Evolutionary conservation across 148 eudicot genomes (phyloP), one percentile per base, ranked within the genome.

Genomic region (Selenicereus undatus): DNA sequence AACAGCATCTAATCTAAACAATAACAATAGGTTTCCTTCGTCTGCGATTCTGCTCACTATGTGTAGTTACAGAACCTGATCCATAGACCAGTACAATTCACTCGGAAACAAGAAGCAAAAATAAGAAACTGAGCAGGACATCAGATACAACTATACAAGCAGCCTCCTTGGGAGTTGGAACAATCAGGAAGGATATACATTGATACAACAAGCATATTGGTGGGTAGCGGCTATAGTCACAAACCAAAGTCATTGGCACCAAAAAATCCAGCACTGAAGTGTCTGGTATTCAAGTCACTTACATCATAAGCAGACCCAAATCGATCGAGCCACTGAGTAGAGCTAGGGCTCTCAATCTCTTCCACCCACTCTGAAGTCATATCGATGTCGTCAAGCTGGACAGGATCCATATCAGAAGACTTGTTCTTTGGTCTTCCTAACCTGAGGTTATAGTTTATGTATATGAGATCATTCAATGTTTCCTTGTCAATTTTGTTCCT

Each of bases 341-440:
- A 92, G 82, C 91, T 92, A 4, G 97, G 87, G 68, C 78, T 92
- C 80, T 95, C 99, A 12, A 85, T 82, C 87, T 95, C 99, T 78
- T 95, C 99, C n/a, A 92, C 98, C 99, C 99, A 95, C 73, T 92
- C 97, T 7, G 99, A 95, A 58, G 95, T 88, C 99, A 93, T 92
- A 73, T 95, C 97, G 12, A 95, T 92, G 84, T 93, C 98, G 60
- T 92, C 97, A 43, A 89, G 91, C 64, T 89, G 95, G 81, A 93
- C 86, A 20, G 94, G 91, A 84, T 95, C 97, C 5, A 69, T 52
- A 62, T 91, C 97, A 35, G 86, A 76, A 72, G 88, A 76, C 83
- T 81, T 89, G 72, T 74, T 88, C 86, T 71, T 82, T 20, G 89
- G 81, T 76, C 88, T 90, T 20, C 88, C 90, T 78, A 95, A 73